Evolutionary conservation across 73 alveolate species (phyloP), one percentile per base, ranked within the genome.

Genomic region (Paramecium primaurelia): DNA sequence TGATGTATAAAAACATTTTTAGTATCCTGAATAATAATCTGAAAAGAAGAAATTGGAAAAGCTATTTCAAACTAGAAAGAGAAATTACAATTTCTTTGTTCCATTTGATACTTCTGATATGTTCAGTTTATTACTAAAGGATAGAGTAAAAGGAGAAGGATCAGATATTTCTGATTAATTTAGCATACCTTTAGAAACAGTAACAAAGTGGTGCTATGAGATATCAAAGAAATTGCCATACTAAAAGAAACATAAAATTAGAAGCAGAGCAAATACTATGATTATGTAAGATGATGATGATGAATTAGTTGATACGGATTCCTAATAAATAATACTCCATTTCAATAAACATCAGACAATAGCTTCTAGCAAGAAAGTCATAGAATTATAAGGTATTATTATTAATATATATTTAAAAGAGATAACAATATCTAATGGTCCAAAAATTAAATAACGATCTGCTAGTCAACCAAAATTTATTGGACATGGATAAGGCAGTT

Each of bases 11-110:
- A 45, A 80, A 45, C 28, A 80, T 80, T 20, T 80, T 25, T 14
- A 40, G 38, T 80, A 45, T 22, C 91, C 91, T 14, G 91, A 80
- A 14, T 25, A 32, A 11, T 18, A 34, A 18, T 45, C 91, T 16
- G 91, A 80, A 47, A 9, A 40, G 71, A 44, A 80, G 47, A 42
- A 49, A 25, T 47, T 80, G 73, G 49, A 80, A 47, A 20, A 11
- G 30, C 18, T 80, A 7, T 80, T 80, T 36, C 34, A 44, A 28
- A 80, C 25, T 47, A 22, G 91, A 40, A 80, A 80, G 45, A 40
- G 91, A 80, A 80, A 80, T 80, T 80, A 26, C 58, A 80, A 80
- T 80, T 80, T 80, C 26, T 80, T 80, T 49, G 77, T 80, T 45
- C 91, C 73, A 32, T 80, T 42, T 44, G 91, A 40, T 5, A 32